Evolutionary conservation across 371 early-diverging fungal species (phyloP), one percentile per base, ranked within the genome.

Genomic region (Vairimorpha ceranae): DNA sequence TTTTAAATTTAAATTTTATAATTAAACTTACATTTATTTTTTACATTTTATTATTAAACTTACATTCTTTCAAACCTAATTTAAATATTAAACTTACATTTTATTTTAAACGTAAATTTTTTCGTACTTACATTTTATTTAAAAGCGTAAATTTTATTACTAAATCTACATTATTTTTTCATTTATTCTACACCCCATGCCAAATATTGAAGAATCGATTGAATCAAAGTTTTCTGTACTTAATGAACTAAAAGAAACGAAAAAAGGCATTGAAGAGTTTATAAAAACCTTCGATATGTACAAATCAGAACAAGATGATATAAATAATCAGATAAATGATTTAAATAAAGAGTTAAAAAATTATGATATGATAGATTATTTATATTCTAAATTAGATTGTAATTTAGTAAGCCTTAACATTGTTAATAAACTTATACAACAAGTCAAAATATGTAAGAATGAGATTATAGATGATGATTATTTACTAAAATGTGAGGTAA

Each of bases 341-440:
- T n/a, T 60, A 7, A 60, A 60, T n/a, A 7, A n/a, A 8, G 10
- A 14, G 4, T 25, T 60, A 23, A 60, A n/a, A 36, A 1, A 12
- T 35, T 60, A 33, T 35, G 60, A 60, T 23, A n/a, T 35, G 2
- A 35, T 60, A 30, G 60, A 60, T 35, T 60, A 23, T 60, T 60
- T 60, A 33, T 25, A 23, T 19, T 33, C 38, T 3, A 60, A 60
- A n/a, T 17, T 12, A 7, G 2, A 1, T 60, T 4, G 2, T 4
- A 60, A 60, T 35, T 8, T 25, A 23, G 35, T 25, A 36, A 60
- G n/a, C 35, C n/a, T 60, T 2, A 23, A 23, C 7, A 12, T 30
- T 19, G 38, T 60, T 21, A 60, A 60, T 23, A 60, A 19, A 19
- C n/a, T 60, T 17, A 60, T 60, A 2, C 60, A 60, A 60, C 36